Evolutionary conservation across 352 stramenopile species (phyloP), one percentile per base, ranked within the genome.

Genomic region (Phytophthora aleatoria): DNA sequence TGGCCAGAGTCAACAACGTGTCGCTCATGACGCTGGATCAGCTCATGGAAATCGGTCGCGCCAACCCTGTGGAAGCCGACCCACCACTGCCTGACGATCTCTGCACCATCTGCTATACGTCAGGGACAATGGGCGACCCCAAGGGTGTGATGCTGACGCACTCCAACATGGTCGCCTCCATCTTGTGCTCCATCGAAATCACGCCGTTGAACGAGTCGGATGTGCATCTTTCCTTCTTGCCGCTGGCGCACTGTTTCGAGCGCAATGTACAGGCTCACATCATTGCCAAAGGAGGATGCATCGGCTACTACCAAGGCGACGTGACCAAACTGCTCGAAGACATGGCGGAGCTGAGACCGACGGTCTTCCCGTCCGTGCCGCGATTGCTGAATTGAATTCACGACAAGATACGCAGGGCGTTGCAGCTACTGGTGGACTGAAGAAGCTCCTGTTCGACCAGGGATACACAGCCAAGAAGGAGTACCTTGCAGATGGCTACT

Each of bases 341-440:
- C 73, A 73, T 98, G 33, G 72, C 87, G 28, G 89, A 83, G 41
- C 91, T 98, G 67, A 79, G 88, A 59, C 95, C 94, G 0, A 98
- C 94, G 2, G 71, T 97, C 2, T 95, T 99, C 67, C 79, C 85
- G 24, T 89, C 86, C 3, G 96, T 98, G 44, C 96, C 96, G n/a
- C 81, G 96, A 15, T 80, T 99, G 13, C 74, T 98, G 44, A 98
- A 99, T 67, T 95, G 97, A 67, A 94, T 99, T 51, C 87, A 98
- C 65, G 94, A 98, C 79, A 98, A 98, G 61, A 87, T 97, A 88
- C 85, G 44, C 72, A 83, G 28, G 77, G 74, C 13, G 87, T 90
- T 1, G 57, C 70, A n/a, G 73, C 75, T 8, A 90, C 87, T 15
- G 93, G 92, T 36, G 88, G 90, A n/a, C 42, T 96, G 27, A 97